phyloP scores from a whole-genome alignment of 148 eudicot genomes.

The Diospyros kaki region DNA sequence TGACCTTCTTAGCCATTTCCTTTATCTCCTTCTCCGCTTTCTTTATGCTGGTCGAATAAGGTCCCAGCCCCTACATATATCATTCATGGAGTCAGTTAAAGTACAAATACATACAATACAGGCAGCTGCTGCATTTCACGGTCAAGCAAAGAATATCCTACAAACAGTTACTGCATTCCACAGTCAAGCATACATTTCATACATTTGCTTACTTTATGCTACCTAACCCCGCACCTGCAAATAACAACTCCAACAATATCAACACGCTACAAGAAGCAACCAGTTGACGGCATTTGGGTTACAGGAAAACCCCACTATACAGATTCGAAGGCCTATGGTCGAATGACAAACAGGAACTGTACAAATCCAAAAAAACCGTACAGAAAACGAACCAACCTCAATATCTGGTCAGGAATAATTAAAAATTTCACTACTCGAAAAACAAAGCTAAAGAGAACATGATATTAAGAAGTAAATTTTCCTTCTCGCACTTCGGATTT shows the following conservation, averaged over 20 bases:
- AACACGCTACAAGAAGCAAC: too few relatives aligned
- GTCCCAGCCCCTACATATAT: conserved; percentile 71
- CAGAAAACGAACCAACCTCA: too few relatives aligned
- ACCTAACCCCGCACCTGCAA: too few relatives aligned
- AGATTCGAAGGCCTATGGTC: not conserved
- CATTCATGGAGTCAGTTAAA: conserved; percentile 2
- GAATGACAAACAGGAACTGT: not conserved
- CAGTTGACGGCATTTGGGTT: too few relatives aligned
- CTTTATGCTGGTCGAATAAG: conserved; percentile 73
- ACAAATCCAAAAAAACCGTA: not conserved
- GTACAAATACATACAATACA: not conserved
- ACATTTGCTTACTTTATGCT: too few relatives aligned
- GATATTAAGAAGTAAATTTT: not conserved
- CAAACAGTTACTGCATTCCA: too few relatives aligned
- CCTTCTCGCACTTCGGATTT: not conserved
- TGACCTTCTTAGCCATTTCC: conserved; percentile 84
- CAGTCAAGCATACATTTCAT: too few relatives aligned
- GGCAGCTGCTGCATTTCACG: not conserved
- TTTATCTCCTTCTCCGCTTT: conserved; percentile 74
- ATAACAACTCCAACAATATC: too few relatives aligned
- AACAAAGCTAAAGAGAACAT: not conserved
- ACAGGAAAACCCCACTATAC: not conserved
- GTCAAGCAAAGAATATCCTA: too few relatives aligned
- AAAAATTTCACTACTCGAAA: not conserved
- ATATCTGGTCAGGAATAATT: too few relatives aligned